Base-by-base conservation (phyloP, 371 early-diverging fungal species). In the Lichtheimia hyalospora region DNA sequence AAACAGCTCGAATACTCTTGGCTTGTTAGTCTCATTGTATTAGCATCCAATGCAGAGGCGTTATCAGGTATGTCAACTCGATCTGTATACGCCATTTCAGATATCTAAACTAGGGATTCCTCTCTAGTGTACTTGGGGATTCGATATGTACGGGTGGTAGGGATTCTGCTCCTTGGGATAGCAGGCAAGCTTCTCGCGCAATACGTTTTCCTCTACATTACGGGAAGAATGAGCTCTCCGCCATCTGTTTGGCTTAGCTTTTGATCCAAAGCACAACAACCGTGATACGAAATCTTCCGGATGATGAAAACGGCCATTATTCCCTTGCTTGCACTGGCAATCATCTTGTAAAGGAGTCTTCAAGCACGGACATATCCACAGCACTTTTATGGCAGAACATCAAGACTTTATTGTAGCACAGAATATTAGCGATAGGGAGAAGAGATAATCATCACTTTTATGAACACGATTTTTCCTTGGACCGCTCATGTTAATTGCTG, bases 11-110 rank as follows among this genome's bases (percentile, higher is more conserved):
- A 92, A n/a, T 91, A 92, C 42, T 84, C 92, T 3, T 90, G 92
- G 90, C 79, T 94, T 1, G 80, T 92, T 44, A 88, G 89, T 67
- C 64, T 87, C 20, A 77, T 95, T 25, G 91, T 92, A 2, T 70
- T 94, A 13, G 87, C 89, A 5, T 94, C 95, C 16, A 95, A 96
- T 63, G 68, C 89, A 2, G 92, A 92, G 50, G 97, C 97, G 0
- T 57, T 96, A 5, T 82, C 92, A 61, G 93, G 91, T 90, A 85
- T 16, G n/a, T 13, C 24, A 2, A 25, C 23, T 10, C 5, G 10
- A 2, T 34, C 2, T 34, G 7, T 7, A 28, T 28, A 28, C 10
- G 10, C 34, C 10, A 34, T 34, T 8, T 34, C 8, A 1, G 34
- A 34, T 34, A 34, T 34, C 34, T 34, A 34, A 25, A 34, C 34